Percentiles rank a stretch among this genome's conserved stretches.
Conservation (phyloP, 495 filamentous ascomycete species). For the Arthonia radiata region DNA sequence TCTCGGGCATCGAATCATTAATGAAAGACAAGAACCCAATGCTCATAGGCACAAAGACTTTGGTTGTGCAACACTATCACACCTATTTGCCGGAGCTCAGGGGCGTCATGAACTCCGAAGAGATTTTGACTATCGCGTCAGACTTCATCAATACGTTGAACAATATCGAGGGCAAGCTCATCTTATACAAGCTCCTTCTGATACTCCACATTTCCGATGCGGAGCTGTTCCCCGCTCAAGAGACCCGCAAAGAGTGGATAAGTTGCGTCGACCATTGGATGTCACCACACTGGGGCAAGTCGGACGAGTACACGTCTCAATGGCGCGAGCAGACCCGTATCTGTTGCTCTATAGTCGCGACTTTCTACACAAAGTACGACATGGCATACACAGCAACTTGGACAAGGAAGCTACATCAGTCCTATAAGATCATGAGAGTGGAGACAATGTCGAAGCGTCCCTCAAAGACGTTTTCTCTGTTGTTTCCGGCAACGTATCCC, state of each 20-base stretch:
- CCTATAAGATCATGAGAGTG: too few relatives aligned
- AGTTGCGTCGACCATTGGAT: constrained; percentile 77
- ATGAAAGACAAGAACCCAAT: constrained; percentile 72
- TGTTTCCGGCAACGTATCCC: constrained; percentile 77
- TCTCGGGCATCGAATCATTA: constrained; percentile 64
- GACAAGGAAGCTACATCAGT: constrained; percentile 47
- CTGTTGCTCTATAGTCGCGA: constrained; percentile 72
- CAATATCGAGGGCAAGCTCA: constrained; percentile 67
- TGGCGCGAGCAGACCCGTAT: constrained; percentile 85
- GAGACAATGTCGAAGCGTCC: constrained; percentile 33
- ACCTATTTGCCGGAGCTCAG: constrained; percentile 80
- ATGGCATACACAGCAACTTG: constrained; percentile 23
- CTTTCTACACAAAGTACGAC: constrained; percentile 49
- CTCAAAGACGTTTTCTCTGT: constrained; percentile 48
- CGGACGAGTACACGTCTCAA: constrained; percentile 45
- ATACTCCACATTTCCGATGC: constrained; percentile 72
- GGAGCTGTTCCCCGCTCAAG: constrained; percentile 49
- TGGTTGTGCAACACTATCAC: constrained; percentile 92
- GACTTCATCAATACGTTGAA: constrained; percentile 85
- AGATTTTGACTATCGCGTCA: constrained; percentile 75
- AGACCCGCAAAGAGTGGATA: constrained; percentile 46
- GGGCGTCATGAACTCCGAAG: constrained; percentile 47
- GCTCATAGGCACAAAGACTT: constrained; percentile 75
- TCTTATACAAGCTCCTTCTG: constrained; percentile 81
- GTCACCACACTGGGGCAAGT: constrained; percentile 76